Evolutionary conservation across 306 rosid genomes (phyloP), one percentile per base, ranked within the genome.

Genomic region (Casuarina glauca): DNA sequence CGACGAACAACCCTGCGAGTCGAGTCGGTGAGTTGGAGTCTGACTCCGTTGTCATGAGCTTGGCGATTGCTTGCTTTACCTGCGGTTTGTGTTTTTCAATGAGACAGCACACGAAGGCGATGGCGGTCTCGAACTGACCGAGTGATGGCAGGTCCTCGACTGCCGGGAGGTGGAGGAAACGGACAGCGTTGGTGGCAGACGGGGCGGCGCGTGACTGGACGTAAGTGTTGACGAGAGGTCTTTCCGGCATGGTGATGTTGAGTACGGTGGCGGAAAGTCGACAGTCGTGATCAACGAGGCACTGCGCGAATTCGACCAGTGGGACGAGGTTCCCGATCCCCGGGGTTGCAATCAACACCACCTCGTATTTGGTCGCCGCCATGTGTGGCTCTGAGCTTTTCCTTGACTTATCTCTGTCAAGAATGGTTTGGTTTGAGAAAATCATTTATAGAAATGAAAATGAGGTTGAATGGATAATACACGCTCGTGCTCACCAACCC

Each of bases 241-340:
- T 74, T 72, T 85, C 76, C 8, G 87, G 88, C 45, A 72, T 50
- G 74, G 61, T 64, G 58, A 90, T 38, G 58, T 84, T 69, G 76
- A 90, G 89, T 43, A 90, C 9, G 82, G 93, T 88, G 20, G 89
- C 85, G 15, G 79, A 83, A 70, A 92, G 75, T 26, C 86, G 82
- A 55, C 80, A 80, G 80, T 84, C 66, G 52, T 73, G 90, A 20
- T 81, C 63, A 71, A 84, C 76, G 42, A 92, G 70, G 82, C 62
- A 87, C 42, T 67, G 60, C 3, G 97, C 97, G 46, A 92, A 88
- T 75, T 92, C 91, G 3, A 90, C 84, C 0, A 77, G 12, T 12
- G 97, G 93, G 51, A 86, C 82, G 1, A 88, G 79, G 72, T 88
- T 84, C 53, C 93, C 94, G 48, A 92, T 32, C 6, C 76, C 80